A percentile compares a stretch with the other conserved stretches of the same genome.
These are phyloP conservation scores for Podospora didyma DNA, from an alignment of 495 filamentous ascomycete genomes.

Conservation along the genomic window DNA sequence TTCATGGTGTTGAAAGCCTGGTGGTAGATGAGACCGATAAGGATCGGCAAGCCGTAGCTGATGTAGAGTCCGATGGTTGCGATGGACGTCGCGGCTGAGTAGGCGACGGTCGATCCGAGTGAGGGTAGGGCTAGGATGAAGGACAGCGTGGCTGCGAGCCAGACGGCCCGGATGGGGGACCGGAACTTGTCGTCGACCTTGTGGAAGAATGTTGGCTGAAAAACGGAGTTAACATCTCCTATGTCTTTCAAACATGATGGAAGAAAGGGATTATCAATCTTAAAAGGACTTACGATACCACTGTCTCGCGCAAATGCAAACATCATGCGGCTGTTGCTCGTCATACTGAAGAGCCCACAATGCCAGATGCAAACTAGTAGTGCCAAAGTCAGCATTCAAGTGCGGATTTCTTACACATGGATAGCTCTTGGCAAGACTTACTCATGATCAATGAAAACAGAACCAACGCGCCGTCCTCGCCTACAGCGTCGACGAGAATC, in stretches of 20 bases:
- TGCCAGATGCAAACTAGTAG: constrained; percentile 54
- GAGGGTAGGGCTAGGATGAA: constrained; percentile 59
- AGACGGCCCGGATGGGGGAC: constrained; percentile 54
- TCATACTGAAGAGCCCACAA: constrained; percentile 56
- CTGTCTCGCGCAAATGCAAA: constrained; percentile 56
- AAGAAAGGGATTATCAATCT: too few relatives aligned
- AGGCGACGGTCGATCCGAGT: constrained; percentile 58
- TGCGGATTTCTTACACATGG: not conserved
- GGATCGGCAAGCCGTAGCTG: constrained; percentile 61
- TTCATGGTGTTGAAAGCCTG: constrained; percentile 37
- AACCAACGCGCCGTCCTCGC: constrained; percentile 50
- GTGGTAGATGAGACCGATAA: constrained; percentile 51
- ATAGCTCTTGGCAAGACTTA: constrained; percentile 4
- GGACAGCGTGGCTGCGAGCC: constrained; percentile 56
- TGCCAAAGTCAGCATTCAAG: constrained; percentile 6
- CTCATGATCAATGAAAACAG: constrained; percentile 54
- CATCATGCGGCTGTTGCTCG: constrained; percentile 62
- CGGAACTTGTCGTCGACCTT: constrained; percentile 51
- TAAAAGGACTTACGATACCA: constrained; percentile 36
- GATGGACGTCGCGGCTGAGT: constrained; percentile 58
- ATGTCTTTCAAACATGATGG: too few relatives aligned
- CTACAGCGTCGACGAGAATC: constrained; percentile 55
- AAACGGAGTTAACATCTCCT: not conserved
- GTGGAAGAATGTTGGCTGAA: constrained; percentile 47
- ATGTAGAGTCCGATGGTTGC: constrained; percentile 68